Conservation (phyloP, 441 rosid species). For the Melastoma candidum region DNA sequence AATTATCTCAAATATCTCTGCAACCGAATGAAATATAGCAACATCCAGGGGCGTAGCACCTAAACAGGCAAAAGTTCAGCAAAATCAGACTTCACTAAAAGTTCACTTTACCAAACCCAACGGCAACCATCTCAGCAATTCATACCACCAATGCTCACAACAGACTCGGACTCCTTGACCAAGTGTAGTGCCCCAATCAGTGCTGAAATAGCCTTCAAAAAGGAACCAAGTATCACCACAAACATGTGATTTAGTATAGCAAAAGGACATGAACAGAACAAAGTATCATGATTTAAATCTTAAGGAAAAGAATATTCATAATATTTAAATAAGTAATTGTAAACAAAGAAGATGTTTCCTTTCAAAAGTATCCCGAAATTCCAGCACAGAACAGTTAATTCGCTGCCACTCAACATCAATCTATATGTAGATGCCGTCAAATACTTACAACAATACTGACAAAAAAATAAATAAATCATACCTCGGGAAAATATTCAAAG, state of each 20-base stretch:
- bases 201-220: constrained; percentile 51
- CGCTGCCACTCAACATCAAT: no score
- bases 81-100: constrained; percentile 20
- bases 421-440: no score
- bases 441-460: no score
- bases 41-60: constrained; percentile 87
- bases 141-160: constrained; percentile 56
- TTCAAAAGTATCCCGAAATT: no score
- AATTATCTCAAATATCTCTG: constrained; percentile 91
- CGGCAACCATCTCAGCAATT: constrained; percentile 13
- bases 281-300: no score
- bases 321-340: no score
- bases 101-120: constrained; percentile 11
- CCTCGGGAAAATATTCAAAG: constrained; percentile 85
- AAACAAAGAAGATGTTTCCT: no score
- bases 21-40: constrained; percentile 94
- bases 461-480: constrained; percentile 1
- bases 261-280: no score
- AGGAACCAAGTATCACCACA: constrained; percentile 1
- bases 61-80: constrained; percentile 33
- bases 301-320: no score
- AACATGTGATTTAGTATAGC: neutral
- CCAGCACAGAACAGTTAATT: no score
- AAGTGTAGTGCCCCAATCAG: constrained; percentile 86
- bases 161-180: constrained; percentile 68